These are phyloP conservation scores for Tylopilus rubrobrunneus DNA, from an alignment of 768 basidiomycete genomes.

Conservation along the genomic window DNA sequence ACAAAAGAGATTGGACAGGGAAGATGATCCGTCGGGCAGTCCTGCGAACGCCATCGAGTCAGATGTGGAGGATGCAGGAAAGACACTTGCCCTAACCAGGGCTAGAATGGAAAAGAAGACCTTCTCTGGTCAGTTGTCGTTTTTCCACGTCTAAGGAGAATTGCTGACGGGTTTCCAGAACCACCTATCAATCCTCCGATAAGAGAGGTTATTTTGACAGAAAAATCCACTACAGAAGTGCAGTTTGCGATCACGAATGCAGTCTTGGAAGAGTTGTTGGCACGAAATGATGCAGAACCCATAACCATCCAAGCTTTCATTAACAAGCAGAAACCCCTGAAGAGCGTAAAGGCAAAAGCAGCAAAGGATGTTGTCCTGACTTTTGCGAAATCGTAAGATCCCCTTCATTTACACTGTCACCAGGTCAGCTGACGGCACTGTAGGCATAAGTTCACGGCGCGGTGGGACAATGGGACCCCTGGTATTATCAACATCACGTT, in stretches of 20 bases:
- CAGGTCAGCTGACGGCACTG: constrained; percentile 5
- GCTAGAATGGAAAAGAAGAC: constrained; percentile 17
- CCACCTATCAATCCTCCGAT: neutral
- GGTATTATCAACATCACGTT: constrained; percentile 21
- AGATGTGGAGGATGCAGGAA: constrained; percentile 17
- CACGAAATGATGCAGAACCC: constrained; percentile 15
- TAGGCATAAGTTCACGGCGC: constrained; percentile 19
- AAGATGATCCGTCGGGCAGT: neutral
- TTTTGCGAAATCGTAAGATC: constrained; percentile 17
- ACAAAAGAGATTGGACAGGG: neutral
- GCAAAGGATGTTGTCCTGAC: constrained; percentile 4
- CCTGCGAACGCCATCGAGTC: constrained; percentile 7
- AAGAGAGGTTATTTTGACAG: neutral
- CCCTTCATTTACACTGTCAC: neutral
- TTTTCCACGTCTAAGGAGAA: neutral
- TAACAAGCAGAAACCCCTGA: neutral
- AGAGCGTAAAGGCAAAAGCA: neutral
- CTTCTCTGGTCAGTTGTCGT: constrained; percentile 16
- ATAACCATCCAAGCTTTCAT: constrained; percentile 12
- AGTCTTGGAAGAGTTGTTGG: constrained; percentile 8
- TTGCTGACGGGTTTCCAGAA: constrained; percentile 9
- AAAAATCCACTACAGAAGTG: constrained; percentile 5
- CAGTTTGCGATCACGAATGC: constrained; percentile 2
- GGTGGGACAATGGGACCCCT: neutral
- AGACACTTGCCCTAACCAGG: constrained; percentile 6